These are phyloP conservation scores for Boletus eberwhitei DNA, from an alignment of 768 basidiomycete genomes.

Conservation along the genomic window DNA sequence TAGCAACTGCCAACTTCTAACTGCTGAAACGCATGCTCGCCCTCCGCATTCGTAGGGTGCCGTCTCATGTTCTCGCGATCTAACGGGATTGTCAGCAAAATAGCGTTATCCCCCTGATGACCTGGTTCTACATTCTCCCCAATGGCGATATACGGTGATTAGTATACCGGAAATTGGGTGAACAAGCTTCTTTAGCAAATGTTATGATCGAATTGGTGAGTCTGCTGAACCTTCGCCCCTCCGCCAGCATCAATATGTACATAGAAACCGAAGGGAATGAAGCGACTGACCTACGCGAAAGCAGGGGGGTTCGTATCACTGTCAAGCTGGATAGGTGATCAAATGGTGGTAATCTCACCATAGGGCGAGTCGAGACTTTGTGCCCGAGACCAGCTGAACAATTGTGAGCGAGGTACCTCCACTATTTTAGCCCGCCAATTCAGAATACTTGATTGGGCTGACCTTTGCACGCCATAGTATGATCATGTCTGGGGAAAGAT, in stretches of 20 bases:
- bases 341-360: not conserved
- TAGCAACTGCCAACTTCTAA: not conserved
- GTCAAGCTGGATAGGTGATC: not conserved
- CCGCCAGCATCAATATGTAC: not conserved
- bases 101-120: not conserved
- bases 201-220: not conserved
- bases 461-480: not conserved
- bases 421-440: not conserved
- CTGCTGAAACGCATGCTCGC: not conserved
- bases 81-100: not conserved
- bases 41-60: not conserved
- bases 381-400: not conserved
- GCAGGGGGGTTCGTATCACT: not conserved
- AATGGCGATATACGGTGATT: not conserved
- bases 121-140: not conserved
- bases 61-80: not conserved
- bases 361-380: not conserved
- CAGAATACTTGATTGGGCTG: not conserved
- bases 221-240: not conserved
- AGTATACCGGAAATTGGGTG: not conserved
- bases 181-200: not conserved
- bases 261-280: not conserved
- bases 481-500: not conserved
- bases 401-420: not conserved
- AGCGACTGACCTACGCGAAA: not conserved